Percentiles rank a stretch among this genome's conserved stretches.
phyloP scores from a whole-genome alignment of 2,329 filamentous ascomycete species.

The Chaetothyriales sp. region DNA sequence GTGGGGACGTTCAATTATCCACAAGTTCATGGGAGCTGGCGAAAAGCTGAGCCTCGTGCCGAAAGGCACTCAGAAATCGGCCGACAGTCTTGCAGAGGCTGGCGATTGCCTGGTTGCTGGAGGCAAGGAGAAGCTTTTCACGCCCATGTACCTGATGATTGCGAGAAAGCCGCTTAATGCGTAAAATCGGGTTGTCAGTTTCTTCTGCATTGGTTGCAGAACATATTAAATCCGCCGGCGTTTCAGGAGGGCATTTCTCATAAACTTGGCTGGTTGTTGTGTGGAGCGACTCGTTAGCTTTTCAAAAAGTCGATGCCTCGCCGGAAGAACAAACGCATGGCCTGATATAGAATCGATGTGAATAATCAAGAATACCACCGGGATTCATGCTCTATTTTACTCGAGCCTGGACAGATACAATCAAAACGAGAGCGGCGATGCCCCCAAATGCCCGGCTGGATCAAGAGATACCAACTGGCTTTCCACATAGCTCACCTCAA shows the following conservation, averaged over 20 bases:
- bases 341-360: too few relatives aligned
- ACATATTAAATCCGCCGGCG: background rate
- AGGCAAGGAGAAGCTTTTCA: slow-evolving; percentile 81
- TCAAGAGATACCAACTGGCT: too few relatives aligned
- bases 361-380: too few relatives aligned
- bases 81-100: slow-evolving; percentile 67
- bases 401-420: too few relatives aligned
- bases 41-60: slow-evolving; percentile 65
- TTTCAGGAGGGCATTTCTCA: background rate
- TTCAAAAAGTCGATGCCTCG: background rate
- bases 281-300: background rate
- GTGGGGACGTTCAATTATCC: slow-evolving; percentile 57
- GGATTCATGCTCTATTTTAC: too few relatives aligned
- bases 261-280: background rate
- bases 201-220: background rate
- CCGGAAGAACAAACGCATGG: too few relatives aligned
- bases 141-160: slow-evolving; percentile 96
- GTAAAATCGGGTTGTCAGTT: background rate
- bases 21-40: slow-evolving; percentile 60
- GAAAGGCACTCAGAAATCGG: slow-evolving; percentile 81
- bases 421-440: too few relatives aligned
- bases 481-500: too few relatives aligned
- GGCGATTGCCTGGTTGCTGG: slow-evolving; percentile 78
- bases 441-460: too few relatives aligned
- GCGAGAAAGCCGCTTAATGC: slow-evolving; percentile 55